Percentiles rank a stretch among this genome's conserved stretches.
Evolutionary conservation across 2,329 filamentous ascomycete genomes (phyloP).

Genomic region (Paecilomyces dactylethromorphus): DNA sequence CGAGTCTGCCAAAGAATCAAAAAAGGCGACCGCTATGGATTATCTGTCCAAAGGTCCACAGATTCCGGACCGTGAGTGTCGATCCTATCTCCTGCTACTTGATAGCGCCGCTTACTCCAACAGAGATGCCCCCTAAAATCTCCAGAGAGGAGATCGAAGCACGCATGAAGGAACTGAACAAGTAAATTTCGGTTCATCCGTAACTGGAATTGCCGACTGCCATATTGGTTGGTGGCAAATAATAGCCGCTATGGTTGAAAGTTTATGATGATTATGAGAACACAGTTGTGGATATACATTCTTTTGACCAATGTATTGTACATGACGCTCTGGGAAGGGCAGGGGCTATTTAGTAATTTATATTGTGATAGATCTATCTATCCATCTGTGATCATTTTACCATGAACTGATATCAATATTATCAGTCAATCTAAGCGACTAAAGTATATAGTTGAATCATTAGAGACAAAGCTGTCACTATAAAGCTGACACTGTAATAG

Average conservation of each 20-base stretch:
- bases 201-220: background rate
- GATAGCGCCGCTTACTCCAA: background rate
- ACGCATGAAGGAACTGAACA: constrained; percentile 61
- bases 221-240: background rate
- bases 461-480: too few species aligned
- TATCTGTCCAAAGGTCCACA: constrained; percentile 39
- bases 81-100: constrained; percentile 3
- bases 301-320: too few species aligned
- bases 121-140: constrained; percentile 36
- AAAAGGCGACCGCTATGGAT: constrained; percentile 28
- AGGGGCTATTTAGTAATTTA: too few species aligned
- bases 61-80: constrained; percentile 32
- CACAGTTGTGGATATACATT: too few species aligned
- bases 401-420: too few species aligned
- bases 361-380: too few species aligned
- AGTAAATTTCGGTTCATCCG: constrained; percentile 24
- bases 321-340: too few species aligned
- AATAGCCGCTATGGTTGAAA: background rate
- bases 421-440: too few species aligned
- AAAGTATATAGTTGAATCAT: too few species aligned
- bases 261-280: background rate
- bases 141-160: constrained; percentile 62
- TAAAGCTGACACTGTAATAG: too few species aligned
- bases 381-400: too few species aligned
- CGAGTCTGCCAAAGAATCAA: constrained; percentile 28